These are phyloP conservation scores for Puccinia polysora DNA, from an alignment of 1,284 basidiomycete genomes.

Conservation along the genomic window DNA sequence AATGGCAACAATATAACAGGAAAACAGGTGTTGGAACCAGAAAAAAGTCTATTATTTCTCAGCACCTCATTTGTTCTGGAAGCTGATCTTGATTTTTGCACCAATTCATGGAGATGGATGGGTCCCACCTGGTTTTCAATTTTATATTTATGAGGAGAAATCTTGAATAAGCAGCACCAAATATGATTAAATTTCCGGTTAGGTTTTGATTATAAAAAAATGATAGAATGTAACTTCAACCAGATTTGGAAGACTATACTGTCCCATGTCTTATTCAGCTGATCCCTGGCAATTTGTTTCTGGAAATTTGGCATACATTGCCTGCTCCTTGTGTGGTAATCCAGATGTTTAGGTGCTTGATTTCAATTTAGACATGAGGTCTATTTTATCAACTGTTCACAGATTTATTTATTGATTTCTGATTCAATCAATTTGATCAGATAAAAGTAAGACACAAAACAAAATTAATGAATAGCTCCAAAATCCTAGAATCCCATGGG, in stretches of 20 bases:
- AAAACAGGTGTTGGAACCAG: slow-evolving; percentile 66
- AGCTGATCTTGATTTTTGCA: slow-evolving; percentile 72
- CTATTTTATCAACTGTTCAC: too few relatives aligned
- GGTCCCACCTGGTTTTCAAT: slow-evolving; percentile 84
- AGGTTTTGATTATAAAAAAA: slow-evolving; percentile 8
- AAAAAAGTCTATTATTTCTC: slow-evolving; percentile 74
- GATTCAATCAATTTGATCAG: too few relatives aligned
- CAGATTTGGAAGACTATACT: background rate
- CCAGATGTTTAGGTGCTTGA: too few relatives aligned
- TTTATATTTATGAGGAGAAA: slow-evolving; percentile 67
- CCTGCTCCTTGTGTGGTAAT: too few relatives aligned
- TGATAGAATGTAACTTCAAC: slow-evolving; percentile 2
- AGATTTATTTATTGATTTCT: too few relatives aligned
- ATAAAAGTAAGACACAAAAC: too few relatives aligned
- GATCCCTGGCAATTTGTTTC: too few relatives aligned
- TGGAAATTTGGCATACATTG: too few relatives aligned
- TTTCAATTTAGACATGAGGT: too few relatives aligned
- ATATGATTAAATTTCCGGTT: slow-evolving; percentile 21
- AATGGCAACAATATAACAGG: slow-evolving; percentile 64
- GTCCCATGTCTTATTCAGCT: too few relatives aligned
- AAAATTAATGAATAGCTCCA: too few relatives aligned
- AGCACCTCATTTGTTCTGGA: slow-evolving; percentile 81
- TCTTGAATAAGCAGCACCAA: slow-evolving; percentile 5
- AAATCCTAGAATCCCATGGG: too few relatives aligned
- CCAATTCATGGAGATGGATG: slow-evolving; percentile 84